A percentile compares a stretch with the other conserved stretches of the same genome.
Conservation (phyloP, 129 eudicot genomes). For the Centrapalus pauciflorus region DNA sequence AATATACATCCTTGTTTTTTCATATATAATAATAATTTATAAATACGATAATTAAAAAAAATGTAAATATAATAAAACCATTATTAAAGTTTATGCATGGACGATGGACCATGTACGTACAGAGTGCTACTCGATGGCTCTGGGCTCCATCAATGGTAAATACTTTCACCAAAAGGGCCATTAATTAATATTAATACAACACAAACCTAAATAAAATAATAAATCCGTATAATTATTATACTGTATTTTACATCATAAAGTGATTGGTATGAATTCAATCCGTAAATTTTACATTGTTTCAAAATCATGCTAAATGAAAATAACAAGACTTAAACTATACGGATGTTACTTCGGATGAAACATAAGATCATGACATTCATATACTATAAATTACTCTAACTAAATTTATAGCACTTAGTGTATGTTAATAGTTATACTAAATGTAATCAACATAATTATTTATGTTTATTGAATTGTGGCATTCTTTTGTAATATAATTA, state of each 20-base stretch:
- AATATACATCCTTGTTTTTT: no score
- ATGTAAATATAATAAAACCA: slow-evolving; percentile 20
- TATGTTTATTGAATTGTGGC: no score
- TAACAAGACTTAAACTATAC: neutral
- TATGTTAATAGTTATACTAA: no score
- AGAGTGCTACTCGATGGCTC: neutral
- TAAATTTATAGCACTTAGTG: no score
- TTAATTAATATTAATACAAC: neutral
- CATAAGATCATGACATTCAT: no score
- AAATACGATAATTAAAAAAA: neutral
- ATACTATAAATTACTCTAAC: no score
- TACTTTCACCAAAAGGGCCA: slow-evolving; percentile 13
- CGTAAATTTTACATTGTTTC: neutral
- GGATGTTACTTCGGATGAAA: no score
- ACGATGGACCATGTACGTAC: slow-evolving; percentile 21
- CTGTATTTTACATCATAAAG: no score
- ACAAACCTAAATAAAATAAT: neutral
- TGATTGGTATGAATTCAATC: neutral
- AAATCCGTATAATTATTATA: no score
- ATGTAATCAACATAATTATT: no score
- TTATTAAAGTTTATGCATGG: slow-evolving; percentile 25
- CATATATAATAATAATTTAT: neutral
- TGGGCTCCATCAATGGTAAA: slow-evolving; percentile 32
- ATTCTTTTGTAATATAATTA: no score
- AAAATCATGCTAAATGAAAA: neutral